phyloP scores from a whole-genome alignment of 345 rosid genomes.

The Stellera chamaejasme region DNA sequence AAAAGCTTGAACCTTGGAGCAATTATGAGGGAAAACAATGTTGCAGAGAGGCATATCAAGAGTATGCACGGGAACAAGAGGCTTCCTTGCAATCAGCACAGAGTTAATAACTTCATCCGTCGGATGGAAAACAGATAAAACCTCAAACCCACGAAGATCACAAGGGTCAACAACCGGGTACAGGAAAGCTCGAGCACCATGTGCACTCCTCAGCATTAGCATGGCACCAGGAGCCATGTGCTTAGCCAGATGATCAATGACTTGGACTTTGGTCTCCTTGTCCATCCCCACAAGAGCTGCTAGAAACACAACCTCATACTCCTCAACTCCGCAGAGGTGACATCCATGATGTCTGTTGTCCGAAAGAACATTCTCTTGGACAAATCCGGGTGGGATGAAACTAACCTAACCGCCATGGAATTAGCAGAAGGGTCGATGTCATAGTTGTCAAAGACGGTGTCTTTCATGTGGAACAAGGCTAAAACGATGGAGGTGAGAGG shows the following conservation, averaged over 20 bases:
- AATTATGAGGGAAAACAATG: slow-evolving; percentile 41
- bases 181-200: slow-evolving; percentile 83
- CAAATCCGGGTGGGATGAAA: slow-evolving; percentile 54
- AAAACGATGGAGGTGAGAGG: slow-evolving; percentile 77
- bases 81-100: slow-evolving; percentile 55
- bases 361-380: slow-evolving; percentile 67
- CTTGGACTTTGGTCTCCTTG: slow-evolving; percentile 49
- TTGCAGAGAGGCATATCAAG: slow-evolving; percentile 21
- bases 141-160: slow-evolving; percentile 73
- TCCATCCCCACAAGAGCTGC: slow-evolving; percentile 95
- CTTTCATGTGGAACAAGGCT: slow-evolving; percentile 52
- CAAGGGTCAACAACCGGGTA: slow-evolving; percentile 65
- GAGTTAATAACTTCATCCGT: slow-evolving; percentile 84
- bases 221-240: slow-evolving; percentile 66
- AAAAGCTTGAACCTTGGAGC: slow-evolving; percentile 47
- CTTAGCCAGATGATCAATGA: slow-evolving; percentile 60
- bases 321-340: slow-evolving; percentile 29
- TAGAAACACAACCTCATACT: slow-evolving; percentile 81
- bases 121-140: slow-evolving; percentile 71
- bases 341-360: slow-evolving; percentile 47
- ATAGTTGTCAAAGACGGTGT: slow-evolving; percentile 61
- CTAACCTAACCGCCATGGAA: slow-evolving; percentile 37
- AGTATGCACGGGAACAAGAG: slow-evolving; percentile 4
- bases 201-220: slow-evolving; percentile 87
- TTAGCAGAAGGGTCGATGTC: slow-evolving; percentile 67